Evolutionary conservation across 768 basidiomycete species (phyloP).

Genomic region (Collybiopsis luxurians): DNA sequence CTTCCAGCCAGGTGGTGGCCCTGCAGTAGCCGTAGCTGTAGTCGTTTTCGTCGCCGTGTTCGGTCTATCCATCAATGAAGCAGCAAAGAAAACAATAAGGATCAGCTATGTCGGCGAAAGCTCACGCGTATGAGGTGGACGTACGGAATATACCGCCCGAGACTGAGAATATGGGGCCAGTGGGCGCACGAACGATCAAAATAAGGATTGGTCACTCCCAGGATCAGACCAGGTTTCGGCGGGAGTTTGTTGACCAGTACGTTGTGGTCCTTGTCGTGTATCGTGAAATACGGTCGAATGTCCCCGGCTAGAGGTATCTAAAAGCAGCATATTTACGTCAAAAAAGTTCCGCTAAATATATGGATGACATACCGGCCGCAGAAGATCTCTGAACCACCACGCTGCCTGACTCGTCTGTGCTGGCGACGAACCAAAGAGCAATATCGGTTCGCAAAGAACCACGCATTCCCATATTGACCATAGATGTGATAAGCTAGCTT

Average conservation of each 20-base stretch:
- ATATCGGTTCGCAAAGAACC: constrained; percentile 84
- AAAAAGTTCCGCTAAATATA: neutral
- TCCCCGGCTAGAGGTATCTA: constrained; percentile 85
- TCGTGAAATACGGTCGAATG: constrained; percentile 92
- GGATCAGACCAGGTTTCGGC: constrained; percentile 71
- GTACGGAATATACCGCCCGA: constrained; percentile 52
- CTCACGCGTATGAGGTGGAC: too few species aligned
- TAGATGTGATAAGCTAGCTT: constrained; percentile 60
- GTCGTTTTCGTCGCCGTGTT: constrained; percentile 18
- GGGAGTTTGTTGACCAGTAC: constrained; percentile 76
- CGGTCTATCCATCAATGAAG: too few species aligned
- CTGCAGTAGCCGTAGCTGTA: constrained; percentile 29
- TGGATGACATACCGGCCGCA: constrained; percentile 63
- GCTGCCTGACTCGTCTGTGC: constrained; percentile 82
- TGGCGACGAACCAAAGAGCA: constrained; percentile 80
- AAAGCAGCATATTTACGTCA: too few species aligned
- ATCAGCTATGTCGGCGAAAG: too few species aligned
- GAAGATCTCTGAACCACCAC: constrained; percentile 88
- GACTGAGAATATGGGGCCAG: constrained; percentile 82
- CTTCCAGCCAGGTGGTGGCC: constrained; percentile 72
- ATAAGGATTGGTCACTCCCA: constrained; percentile 90
- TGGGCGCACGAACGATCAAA: constrained; percentile 76
- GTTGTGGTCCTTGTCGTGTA: constrained; percentile 86
- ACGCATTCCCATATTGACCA: constrained; percentile 96
- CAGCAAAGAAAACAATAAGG: neutral